A percentile compares a stretch with the other conserved stretches of the same genome.
Evolutionary conservation across 228 moss, liverwort and hornwort genomes (phyloP).

Genomic region (Sphagnum fallax): DNA sequence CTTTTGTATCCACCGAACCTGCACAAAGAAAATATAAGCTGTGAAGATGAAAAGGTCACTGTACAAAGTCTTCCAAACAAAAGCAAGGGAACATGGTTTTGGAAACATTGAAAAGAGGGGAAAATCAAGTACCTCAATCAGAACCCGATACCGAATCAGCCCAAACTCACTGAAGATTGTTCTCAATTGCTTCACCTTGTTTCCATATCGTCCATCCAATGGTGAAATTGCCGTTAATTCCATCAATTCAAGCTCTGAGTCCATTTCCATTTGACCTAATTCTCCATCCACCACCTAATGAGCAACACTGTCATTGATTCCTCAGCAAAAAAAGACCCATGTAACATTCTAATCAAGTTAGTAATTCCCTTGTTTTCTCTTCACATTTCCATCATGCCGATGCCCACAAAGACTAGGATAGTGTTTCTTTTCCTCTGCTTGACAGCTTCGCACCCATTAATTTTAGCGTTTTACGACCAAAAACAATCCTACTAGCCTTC

Average conservation of each 20-base stretch:
- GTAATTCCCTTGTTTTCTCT: no score
- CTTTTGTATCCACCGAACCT: conserved; percentile 94
- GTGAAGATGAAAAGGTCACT: not conserved
- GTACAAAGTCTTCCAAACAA: no score
- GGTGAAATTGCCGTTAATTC: conserved; percentile 87
- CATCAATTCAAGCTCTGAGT: conserved; percentile 54
- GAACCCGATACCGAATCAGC: conserved; percentile 77
- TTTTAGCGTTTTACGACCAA: no score
- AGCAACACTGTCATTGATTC: not conserved
- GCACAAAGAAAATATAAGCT: conserved; percentile 8
- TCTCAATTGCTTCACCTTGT: conserved; percentile 59
- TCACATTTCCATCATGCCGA: no score
- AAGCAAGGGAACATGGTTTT: no score
- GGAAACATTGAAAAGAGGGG: no score
- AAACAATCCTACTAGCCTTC: no score
- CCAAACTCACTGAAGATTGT: conserved; percentile 84
- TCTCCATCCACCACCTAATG: conserved; percentile 29
- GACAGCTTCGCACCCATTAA: no score
- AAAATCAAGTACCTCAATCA: conserved; percentile 58
- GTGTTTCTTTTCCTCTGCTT: no score
- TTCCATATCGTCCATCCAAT: conserved; percentile 85
- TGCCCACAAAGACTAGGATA: no score
- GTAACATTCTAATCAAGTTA: no score
- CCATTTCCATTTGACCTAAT: conserved; percentile 41
- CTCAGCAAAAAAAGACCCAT: no score